A percentile compares a stretch with the other conserved stretches of the same genome.
Evolutionary conservation across 139 green algal species (phyloP).

Genomic region (Picochlorum sp.): DNA sequence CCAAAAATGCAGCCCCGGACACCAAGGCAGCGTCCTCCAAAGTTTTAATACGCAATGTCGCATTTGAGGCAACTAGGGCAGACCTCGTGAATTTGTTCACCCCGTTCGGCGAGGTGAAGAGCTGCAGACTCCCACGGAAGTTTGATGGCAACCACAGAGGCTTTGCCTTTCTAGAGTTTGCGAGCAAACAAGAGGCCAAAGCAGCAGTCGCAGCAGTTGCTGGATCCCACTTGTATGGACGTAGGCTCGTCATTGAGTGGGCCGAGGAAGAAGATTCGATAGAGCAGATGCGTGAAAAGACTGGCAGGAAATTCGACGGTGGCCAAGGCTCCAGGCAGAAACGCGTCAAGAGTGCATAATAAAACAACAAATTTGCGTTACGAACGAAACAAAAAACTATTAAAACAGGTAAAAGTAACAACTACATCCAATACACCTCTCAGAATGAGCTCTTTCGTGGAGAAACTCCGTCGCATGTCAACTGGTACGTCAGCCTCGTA

Average conservation of each 20-base stretch:
- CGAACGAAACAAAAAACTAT: neutral
- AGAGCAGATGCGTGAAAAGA: conserved; percentile 69
- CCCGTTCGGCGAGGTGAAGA: conserved; percentile 92
- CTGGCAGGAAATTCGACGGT: conserved; percentile 41
- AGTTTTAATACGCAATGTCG: conserved; percentile 89
- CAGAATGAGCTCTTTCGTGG: neutral
- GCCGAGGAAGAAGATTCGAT: conserved; percentile 66
- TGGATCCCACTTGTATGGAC: conserved; percentile 88
- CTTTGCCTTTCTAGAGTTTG: conserved; percentile 90
- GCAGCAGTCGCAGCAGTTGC: conserved; percentile 50
- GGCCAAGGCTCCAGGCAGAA: neutral
- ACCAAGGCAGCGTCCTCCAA: conserved; percentile 4
- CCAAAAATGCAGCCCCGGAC: neutral
- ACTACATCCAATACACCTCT: neutral
- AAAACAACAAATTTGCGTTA: conserved; percentile 6
- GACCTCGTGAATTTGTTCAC: conserved; percentile 84
- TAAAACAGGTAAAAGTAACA: neutral
- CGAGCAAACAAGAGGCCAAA: conserved; percentile 61
- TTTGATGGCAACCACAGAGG: conserved; percentile 90
- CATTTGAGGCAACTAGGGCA: conserved; percentile 91
- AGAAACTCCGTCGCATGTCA: conserved; percentile 7
- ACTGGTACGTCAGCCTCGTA: conserved; percentile 5
- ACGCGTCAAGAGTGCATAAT: conserved; percentile 2
- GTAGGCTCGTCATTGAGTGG: conserved; percentile 82
- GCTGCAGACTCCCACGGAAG: conserved; percentile 88